Evolutionary conservation across 2,329 filamentous ascomycete species (phyloP).

Genomic region (Fusarium albidum): DNA sequence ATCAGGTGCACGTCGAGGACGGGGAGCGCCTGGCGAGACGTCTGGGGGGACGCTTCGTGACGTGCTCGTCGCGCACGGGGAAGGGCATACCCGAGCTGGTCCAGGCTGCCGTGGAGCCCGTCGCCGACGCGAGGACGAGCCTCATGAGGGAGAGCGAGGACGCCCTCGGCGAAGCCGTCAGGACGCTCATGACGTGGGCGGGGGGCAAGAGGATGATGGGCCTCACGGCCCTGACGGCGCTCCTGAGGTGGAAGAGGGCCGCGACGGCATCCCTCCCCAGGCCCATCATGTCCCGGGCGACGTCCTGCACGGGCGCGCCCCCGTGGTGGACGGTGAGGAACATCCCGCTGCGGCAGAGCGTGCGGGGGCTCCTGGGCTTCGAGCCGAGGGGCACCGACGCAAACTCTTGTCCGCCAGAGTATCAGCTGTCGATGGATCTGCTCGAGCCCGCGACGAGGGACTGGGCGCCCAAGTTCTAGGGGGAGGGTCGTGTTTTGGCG

Average conservation of each 20-base stretch:
- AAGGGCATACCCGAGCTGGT: conserved; percentile 8
- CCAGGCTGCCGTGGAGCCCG: conserved; percentile 17
- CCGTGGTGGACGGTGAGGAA: conserved; percentile 27
- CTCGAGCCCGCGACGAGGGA: conserved; percentile 20
- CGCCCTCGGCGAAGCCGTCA: conserved; percentile 15
- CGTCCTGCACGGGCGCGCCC: conserved; percentile 23
- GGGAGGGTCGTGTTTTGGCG: not conserved
- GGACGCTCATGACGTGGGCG: conserved; percentile 7
- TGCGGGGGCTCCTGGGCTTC: not conserved
- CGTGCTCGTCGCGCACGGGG: conserved; percentile 13
- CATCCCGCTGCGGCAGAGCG: conserved; percentile 4
- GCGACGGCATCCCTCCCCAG: too few species aligned
- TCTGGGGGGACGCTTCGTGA: conserved; percentile 20
- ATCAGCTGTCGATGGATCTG: conserved; percentile 21
- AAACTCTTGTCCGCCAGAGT: conserved; percentile 23
- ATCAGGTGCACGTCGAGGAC: conserved; percentile 11
- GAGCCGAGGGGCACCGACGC: conserved; percentile 14
- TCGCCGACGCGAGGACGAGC: conserved; percentile 19
- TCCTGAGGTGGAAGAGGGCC: conserved; percentile 5
- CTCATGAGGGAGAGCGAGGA: conserved; percentile 29
- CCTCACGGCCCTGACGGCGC: conserved; percentile 4
- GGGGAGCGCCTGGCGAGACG: conserved; percentile 17
- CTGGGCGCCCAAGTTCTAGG: conserved; percentile 22
- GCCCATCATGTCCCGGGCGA: conserved; percentile 4
- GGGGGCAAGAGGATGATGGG: not conserved